Base-by-base conservation (phyloP, 139 green algal genomes). In the Spirogloea muscicola region DNA sequence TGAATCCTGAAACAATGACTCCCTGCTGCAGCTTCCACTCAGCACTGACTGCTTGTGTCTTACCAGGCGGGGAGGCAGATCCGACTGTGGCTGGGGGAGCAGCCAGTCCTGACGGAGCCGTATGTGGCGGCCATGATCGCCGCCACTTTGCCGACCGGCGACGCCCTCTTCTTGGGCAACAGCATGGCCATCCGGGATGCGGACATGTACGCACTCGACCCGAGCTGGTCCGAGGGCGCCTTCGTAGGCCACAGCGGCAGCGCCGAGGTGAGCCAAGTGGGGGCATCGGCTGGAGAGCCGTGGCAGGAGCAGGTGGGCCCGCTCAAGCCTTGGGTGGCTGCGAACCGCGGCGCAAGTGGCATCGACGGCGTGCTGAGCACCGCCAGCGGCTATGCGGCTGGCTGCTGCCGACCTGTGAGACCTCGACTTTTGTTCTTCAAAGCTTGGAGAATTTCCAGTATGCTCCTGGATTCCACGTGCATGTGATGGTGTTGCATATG, bases 111-210 rank as follows among this genome's bases (percentile, higher is more conserved):
- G 40, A 72, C 46, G 2, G 83, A 88, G 68, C 62, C 83, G 7
- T 67, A 38, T 10, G 83, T 88, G n/a, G 85, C 87, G 13, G 55
- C 65, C 21, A 49, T 40, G 3, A 60, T 92, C 21, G 80, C 82
- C 16, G 34, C 62, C 29, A 31, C 42, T 4, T 80, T 95, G 38
- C 87, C 88, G 0, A 33, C 80, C 44, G 89, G 88, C 16, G 70
- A 90, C 66, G 93, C 80, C 4, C 74, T 99, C 3, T 99, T 97
- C 77, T 72, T 97, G 36, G 95, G 95, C 25, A 99, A 99, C 84
- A 91, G 81, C 72, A 99, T 99, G 95, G 91, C 95, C 38, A 97
- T 99, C 58, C 81, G 95, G 0, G 95, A 99, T 72, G 89, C 96
- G 71, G 94, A 99, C 74, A 96, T 97, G 89, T 98, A 93, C 74